Conservation (phyloP, 805 yeast species). For the Yamadazyma insecticola region DNA sequence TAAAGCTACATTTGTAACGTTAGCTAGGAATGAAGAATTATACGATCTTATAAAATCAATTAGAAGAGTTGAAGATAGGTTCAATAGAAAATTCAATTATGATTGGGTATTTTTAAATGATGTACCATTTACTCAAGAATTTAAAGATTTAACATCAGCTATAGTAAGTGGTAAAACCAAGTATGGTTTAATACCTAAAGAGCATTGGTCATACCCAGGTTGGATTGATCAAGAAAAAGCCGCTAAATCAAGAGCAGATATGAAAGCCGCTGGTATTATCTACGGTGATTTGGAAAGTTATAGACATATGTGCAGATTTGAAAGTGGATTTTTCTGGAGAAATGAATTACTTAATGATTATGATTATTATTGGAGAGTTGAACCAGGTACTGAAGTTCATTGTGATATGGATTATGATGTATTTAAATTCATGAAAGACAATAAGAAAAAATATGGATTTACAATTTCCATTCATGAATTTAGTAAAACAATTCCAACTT, state of each 20-base stretch:
- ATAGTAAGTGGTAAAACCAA: slow-evolving; percentile 54
- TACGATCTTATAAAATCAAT: slow-evolving; percentile 56
- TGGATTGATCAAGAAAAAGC: slow-evolving; percentile 47
- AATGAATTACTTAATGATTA: slow-evolving; percentile 54
- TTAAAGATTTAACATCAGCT: slow-evolving; percentile 44
- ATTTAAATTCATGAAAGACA: slow-evolving; percentile 53
- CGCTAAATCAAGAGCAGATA: slow-evolving; percentile 35
- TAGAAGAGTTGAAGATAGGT: slow-evolving; percentile 60
- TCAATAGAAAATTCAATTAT: slow-evolving; percentile 57
- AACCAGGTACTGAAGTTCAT: slow-evolving; percentile 56
- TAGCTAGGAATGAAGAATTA: slow-evolving; percentile 66
- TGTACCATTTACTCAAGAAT: slow-evolving; percentile 54
- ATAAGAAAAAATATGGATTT: slow-evolving; percentile 62
- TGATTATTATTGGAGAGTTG: slow-evolving; percentile 74
- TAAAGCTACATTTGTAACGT: slow-evolving; percentile 65
- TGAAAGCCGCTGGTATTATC: slow-evolving; percentile 40
- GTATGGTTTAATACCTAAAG: slow-evolving; percentile 57
- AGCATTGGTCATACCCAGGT: slow-evolving; percentile 68
- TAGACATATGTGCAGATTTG: slow-evolving; percentile 61
- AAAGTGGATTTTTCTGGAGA: slow-evolving; percentile 54
- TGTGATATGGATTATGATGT: slow-evolving; percentile 65
- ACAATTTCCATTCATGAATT: slow-evolving; percentile 63
- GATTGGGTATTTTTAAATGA: slow-evolving; percentile 83
- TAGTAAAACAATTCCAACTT: slow-evolving; percentile 52
- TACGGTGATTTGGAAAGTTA: slow-evolving; percentile 62